phyloP scores from a whole-genome alignment of 2,329 filamentous ascomycete species.

The Hysterium pulicare region DNA sequence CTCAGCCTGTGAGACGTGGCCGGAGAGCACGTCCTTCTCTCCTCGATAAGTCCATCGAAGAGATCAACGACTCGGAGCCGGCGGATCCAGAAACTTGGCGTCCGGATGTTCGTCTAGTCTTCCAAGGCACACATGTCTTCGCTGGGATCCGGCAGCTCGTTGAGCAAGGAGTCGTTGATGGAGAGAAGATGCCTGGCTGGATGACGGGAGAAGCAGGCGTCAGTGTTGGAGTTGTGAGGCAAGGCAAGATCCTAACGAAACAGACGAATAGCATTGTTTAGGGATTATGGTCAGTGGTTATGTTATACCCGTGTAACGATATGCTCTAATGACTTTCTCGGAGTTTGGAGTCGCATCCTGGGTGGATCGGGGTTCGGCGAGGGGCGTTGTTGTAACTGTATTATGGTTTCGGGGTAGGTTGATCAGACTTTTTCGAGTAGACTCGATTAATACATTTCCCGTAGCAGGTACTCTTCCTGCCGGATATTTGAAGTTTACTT shows the following conservation, averaged over 20 bases:
- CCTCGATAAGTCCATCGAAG: conserved; percentile 31
- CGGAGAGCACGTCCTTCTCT: conserved; percentile 31
- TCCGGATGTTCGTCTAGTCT: conserved; percentile 63
- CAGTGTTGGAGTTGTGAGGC: conserved; percentile 65
- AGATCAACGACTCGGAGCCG: conserved; percentile 24
- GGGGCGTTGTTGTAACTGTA: too few relatives aligned
- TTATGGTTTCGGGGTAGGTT: too few relatives aligned
- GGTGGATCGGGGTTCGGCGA: too few relatives aligned
- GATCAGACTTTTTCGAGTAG: too few relatives aligned
- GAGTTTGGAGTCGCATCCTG: too few relatives aligned
- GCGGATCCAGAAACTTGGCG: conserved; percentile 41
- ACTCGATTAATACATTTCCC: too few relatives aligned
- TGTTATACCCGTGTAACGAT: too few relatives aligned
- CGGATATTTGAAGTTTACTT: too few relatives aligned
- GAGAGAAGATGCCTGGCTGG: conserved; percentile 80
- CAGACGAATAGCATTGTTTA: background rate
- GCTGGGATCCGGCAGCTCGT: conserved; percentile 74
- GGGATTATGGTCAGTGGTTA: background rate
- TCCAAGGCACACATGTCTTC: conserved; percentile 76
- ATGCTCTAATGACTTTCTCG: too few relatives aligned
- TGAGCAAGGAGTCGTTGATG: conserved; percentile 71
- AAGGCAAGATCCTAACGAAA: conserved; percentile 56
- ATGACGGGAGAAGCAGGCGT: conserved; percentile 85
- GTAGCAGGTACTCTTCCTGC: too few relatives aligned
- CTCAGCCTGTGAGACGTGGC: conserved; percentile 7